Conservation (phyloP, 352 stramenopile genomes). For the Ophiocytium majus region DNA sequence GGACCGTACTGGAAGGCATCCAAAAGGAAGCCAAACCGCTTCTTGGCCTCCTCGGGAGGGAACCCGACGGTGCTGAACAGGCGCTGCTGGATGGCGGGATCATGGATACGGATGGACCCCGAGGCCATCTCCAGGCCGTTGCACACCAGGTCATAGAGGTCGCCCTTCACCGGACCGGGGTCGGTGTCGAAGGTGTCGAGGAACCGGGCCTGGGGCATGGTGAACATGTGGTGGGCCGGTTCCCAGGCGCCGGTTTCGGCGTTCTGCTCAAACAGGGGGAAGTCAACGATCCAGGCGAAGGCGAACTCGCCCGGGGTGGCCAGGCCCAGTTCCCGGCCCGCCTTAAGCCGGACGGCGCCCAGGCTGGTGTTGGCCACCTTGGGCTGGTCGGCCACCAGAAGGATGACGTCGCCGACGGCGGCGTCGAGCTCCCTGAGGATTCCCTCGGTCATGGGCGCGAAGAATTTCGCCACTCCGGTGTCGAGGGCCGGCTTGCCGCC, state of each 20-base stretch:
- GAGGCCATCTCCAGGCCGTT: background rate
- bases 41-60: background rate
- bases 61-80: background rate
- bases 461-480: background rate
- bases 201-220: background rate
- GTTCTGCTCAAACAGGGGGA: background rate
- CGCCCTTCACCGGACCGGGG: background rate
- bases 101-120: background rate
- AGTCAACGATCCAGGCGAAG: background rate
- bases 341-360: background rate
- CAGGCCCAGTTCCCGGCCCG: background rate
- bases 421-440: background rate
- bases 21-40: background rate
- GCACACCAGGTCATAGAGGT: background rate
- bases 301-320: background rate
- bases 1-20: background rate
- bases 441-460: background rate
- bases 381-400: background rate
- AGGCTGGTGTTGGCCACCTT: background rate
- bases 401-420: background rate
- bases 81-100: background rate
- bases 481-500: too few species aligned
- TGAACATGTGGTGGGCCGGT: background rate
- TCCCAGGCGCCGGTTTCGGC: background rate
- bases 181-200: too few species aligned